These are phyloP conservation scores for Sutorius australiensis DNA, from an alignment of 768 basidiomycete species.

Conservation along the genomic window DNA sequence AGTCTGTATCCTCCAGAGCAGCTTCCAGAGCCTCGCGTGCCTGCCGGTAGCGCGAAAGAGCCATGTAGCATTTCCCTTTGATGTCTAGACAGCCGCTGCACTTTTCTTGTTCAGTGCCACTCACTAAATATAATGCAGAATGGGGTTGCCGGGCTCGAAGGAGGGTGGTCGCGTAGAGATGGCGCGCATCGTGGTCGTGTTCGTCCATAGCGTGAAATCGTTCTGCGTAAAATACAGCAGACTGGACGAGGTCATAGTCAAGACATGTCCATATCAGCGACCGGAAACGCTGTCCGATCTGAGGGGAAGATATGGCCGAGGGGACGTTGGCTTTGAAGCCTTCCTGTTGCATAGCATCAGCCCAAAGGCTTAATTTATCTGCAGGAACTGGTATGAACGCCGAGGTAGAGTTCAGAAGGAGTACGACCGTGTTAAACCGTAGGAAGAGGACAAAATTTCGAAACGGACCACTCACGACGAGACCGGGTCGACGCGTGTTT, in stretches of 20 bases:
- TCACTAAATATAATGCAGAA: slow-evolving; percentile 71
- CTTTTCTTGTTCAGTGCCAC: slow-evolving; percentile 52
- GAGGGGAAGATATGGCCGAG: slow-evolving; percentile 45
- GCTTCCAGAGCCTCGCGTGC: slow-evolving; percentile 69
- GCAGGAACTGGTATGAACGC: slow-evolving; percentile 19
- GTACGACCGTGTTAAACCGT: slow-evolving; percentile 8
- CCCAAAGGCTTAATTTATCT: slow-evolving; percentile 31
- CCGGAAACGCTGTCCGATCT: slow-evolving; percentile 66
- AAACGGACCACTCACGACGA: slow-evolving; percentile 14
- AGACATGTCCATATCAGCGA: slow-evolving; percentile 80
- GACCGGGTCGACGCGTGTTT: slow-evolving; percentile 20
- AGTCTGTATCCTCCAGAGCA: slow-evolving; percentile 49
- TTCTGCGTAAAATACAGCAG: slow-evolving; percentile 89
- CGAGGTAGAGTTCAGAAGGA: slow-evolving; percentile 6
- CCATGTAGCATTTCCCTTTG: slow-evolving; percentile 70
- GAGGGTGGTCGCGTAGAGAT: slow-evolving; percentile 78
- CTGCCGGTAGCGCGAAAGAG: slow-evolving; percentile 70
- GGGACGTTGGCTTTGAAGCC: slow-evolving; percentile 27
- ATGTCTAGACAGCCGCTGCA: slow-evolving; percentile 79
- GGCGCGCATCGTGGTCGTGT: slow-evolving; percentile 73
- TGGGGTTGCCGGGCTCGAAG: slow-evolving; percentile 67
- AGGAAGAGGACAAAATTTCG: slow-evolving; percentile 16
- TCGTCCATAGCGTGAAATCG: slow-evolving; percentile 71
- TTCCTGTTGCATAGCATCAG: slow-evolving; percentile 56
- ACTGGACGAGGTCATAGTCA: slow-evolving; percentile 71